phyloP scores from a whole-genome alignment of 805 yeast genomes.

The Nakazawaea molendinolei region DNA sequence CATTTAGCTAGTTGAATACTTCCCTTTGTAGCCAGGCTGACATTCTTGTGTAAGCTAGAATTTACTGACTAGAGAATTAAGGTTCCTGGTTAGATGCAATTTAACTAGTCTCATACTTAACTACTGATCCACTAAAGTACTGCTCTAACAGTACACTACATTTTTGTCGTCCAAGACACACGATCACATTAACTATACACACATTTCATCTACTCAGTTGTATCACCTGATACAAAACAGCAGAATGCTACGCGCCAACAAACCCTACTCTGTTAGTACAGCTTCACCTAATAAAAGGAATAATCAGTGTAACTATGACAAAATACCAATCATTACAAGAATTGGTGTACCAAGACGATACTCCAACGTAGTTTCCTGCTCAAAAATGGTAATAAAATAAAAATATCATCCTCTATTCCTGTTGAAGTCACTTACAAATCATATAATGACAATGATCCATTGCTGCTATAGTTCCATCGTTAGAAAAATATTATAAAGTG shows the following conservation, averaged over 20 bases:
- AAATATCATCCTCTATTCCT: constrained; percentile 19
- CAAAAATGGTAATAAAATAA: constrained; percentile 23
- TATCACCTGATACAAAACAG: not conserved
- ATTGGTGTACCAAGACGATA: constrained; percentile 48
- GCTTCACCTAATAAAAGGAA: not conserved
- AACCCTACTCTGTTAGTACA: not conserved
- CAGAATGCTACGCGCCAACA: not conserved
- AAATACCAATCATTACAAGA: constrained; percentile 60
- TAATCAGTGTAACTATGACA: constrained; percentile 87
- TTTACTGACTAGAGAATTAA: too few species aligned
- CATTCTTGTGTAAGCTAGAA: too few species aligned
- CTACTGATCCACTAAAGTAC: too few species aligned
- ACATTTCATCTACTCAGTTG: not conserved
- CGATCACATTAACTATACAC: too few species aligned
- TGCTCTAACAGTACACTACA: too few species aligned
- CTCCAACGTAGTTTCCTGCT: constrained; percentile 12
- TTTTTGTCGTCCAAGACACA: too few species aligned
- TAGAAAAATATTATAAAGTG: not conserved
- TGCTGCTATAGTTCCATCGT: too few species aligned
- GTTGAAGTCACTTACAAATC: not conserved
- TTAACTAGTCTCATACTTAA: too few species aligned
- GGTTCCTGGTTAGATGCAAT: too few species aligned
- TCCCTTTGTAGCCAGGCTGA: too few species aligned
- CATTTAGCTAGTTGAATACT: too few species aligned
- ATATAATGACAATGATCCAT: too few species aligned